A percentile compares a stretch with the other conserved stretches of the same genome.
Evolutionary conservation across 768 basidiomycete genomes (phyloP).

Genomic region (Russula earlei): DNA sequence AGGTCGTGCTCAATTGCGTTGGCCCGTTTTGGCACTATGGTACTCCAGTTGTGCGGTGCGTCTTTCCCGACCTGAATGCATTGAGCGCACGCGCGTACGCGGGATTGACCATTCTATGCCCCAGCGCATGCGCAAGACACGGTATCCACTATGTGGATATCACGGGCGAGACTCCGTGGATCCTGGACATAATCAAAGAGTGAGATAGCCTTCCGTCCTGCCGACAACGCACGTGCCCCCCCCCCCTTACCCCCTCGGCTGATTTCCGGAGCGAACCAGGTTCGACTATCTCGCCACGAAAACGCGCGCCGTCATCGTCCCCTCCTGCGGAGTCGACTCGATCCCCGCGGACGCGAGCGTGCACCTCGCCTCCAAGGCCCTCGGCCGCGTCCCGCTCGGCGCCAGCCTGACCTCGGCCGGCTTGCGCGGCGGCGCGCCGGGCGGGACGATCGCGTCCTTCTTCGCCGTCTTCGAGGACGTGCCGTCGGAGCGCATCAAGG

Average conservation of each 20-base stretch:
- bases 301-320: constrained; percentile 67
- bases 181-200: constrained; percentile 51
- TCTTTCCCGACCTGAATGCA: constrained; percentile 5
- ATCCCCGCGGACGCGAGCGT: constrained; percentile 64
- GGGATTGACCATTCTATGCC: not conserved
- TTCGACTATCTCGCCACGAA: constrained; percentile 65
- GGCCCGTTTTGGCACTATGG: constrained; percentile 71
- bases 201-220: constrained; percentile 26
- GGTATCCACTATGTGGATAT: constrained; percentile 84
- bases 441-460: constrained; percentile 48
- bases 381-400: constrained; percentile 44
- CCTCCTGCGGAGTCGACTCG: constrained; percentile 70
- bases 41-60: constrained; percentile 59
- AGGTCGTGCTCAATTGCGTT: constrained; percentile 67
- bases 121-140: constrained; percentile 60
- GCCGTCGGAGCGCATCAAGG: constrained; percentile 25
- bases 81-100: not conserved
- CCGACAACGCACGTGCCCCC: too few species aligned
- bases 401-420: constrained; percentile 47
- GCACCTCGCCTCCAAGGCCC: constrained; percentile 58
- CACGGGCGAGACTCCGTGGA: constrained; percentile 64
- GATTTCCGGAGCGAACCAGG: constrained; percentile 35
- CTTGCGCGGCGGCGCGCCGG: constrained; percentile 44
- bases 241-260: too few species aligned
- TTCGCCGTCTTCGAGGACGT: constrained; percentile 26